Conservation (phyloP, 352 stramenopile genomes). For the Thalassiosira mediterranea region DNA sequence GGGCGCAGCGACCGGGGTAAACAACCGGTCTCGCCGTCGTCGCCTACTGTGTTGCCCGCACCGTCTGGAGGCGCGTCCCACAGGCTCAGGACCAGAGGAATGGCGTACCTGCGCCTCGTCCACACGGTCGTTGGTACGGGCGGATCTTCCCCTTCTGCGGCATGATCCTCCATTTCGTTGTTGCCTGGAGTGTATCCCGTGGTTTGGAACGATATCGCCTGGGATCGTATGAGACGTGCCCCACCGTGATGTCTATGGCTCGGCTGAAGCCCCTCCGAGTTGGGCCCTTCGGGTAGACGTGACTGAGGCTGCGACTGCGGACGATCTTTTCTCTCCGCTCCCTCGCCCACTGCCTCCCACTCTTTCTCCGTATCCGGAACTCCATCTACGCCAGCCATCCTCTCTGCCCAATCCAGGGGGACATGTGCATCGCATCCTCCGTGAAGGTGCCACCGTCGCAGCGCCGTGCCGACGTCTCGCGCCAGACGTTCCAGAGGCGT, state of each 20-base stretch:
- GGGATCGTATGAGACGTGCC: constrained; percentile 34
- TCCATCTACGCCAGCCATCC: constrained; percentile 9
- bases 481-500: constrained; percentile 76
- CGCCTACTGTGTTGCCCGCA: constrained; percentile 3
- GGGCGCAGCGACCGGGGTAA: constrained; percentile 31
- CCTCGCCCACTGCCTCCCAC: background rate
- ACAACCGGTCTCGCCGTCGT: background rate
- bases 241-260: constrained; percentile 10
- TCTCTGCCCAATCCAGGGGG: constrained; percentile 47
- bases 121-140: constrained; percentile 16
- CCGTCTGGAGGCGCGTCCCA: constrained; percentile 36
- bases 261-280: too few relatives aligned
- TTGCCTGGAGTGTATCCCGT: constrained; percentile 21
- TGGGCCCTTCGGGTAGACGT: too few relatives aligned
- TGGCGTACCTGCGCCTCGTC: constrained; percentile 33
- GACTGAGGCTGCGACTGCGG: too few relatives aligned
- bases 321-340: too few relatives aligned
- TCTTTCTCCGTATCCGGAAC: constrained; percentile 1
- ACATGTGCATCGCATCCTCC: constrained; percentile 74
- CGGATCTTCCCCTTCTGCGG: too few relatives aligned
- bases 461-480: constrained; percentile 74
- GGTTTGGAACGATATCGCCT: constrained; percentile 49
- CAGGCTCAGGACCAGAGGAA: constrained; percentile 44
- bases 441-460: constrained; percentile 77
- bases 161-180: background rate